Conservation (phyloP, 2,329 filamentous ascomycete species). For the Fonsecaea nubica region DNA sequence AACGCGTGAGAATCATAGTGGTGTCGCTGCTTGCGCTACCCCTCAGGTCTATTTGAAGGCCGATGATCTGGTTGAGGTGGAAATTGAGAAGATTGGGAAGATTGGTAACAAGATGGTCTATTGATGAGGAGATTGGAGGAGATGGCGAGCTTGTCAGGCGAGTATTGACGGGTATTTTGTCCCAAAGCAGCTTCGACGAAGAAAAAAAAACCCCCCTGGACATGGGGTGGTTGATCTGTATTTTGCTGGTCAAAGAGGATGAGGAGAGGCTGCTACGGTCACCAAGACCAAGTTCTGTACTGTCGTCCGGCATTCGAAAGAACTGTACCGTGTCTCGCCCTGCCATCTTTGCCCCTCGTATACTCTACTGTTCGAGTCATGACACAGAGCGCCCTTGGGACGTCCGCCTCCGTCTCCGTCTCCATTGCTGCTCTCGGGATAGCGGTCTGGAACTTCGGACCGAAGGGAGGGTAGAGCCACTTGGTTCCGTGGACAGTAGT, state of each 20-base stretch:
- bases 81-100: slow-evolving; percentile 5
- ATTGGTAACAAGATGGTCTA: background rate
- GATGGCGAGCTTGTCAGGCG: background rate
- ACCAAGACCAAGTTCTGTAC: no score
- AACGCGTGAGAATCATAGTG: background rate
- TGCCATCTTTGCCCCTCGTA: no score
- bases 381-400: no score
- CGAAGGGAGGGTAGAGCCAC: background rate
- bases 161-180: background rate
- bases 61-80: background rate
- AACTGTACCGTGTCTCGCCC: no score
- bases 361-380: no score
- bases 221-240: no score
- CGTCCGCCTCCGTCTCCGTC: background rate
- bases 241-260: no score
- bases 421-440: background rate
- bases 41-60: background rate
- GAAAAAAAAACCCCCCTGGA: no score
- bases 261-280: no score
- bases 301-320: no score
- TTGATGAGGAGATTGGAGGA: background rate
- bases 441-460: background rate
- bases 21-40: background rate
- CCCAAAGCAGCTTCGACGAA: background rate
- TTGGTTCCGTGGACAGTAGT: background rate